Evolutionary conservation across 371 early-diverging fungal species (phyloP), one percentile per base, ranked within the genome.

Genomic region (Mortierella sp.): DNA sequence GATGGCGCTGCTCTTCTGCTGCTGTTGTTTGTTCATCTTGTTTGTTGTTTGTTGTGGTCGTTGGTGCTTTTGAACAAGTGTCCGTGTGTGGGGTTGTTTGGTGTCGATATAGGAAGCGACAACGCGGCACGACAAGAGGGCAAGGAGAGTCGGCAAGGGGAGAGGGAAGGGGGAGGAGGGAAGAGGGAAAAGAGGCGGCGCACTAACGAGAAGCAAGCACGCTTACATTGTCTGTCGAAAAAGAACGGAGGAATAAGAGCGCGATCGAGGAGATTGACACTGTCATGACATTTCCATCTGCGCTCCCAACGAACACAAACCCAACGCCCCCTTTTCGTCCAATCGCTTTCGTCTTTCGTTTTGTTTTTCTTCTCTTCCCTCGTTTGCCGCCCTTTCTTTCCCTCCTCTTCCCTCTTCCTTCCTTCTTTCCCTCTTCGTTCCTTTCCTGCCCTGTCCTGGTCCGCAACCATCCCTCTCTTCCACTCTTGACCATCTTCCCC

Each of bases 341-440:
- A 57, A 16, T 11, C 28, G 61, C 37, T 72, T 54, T 44, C 69
- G 21, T 26, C 44, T 46, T 13, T 14, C 54, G 3, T 69, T 59
- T 69, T 69, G n/a, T 26, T 28, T 69, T 51, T 53, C 69, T 64
- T 53, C 57, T 48, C 69, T 51, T 64, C n/a, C n/a, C n/a, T n/a
- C n/a, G n/a, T 37, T 51, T 50, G 67, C 69, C 50, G n/a, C 51
- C 75, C 16, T 28, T 61, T 69, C 37, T 53, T 34, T 57, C 43
- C 34, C 24, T 31, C 46, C 67, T 37, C 37, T 46, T 57, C 3
- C 9, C 73, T 21, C 50, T 48, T 53, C 34, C 54, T 50, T 26
- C 44, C 31, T 34, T 44, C 59, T 57, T 24, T 19, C 51, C 21
- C 21, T 28, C 51, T 50, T 28, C n/a, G 28, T 24, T 26, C 73